A percentile compares a stretch with the other conserved stretches of the same genome.
These are phyloP conservation scores for Candida glaebosa DNA, from an alignment of 805 yeast species.

Conservation along the genomic window DNA sequence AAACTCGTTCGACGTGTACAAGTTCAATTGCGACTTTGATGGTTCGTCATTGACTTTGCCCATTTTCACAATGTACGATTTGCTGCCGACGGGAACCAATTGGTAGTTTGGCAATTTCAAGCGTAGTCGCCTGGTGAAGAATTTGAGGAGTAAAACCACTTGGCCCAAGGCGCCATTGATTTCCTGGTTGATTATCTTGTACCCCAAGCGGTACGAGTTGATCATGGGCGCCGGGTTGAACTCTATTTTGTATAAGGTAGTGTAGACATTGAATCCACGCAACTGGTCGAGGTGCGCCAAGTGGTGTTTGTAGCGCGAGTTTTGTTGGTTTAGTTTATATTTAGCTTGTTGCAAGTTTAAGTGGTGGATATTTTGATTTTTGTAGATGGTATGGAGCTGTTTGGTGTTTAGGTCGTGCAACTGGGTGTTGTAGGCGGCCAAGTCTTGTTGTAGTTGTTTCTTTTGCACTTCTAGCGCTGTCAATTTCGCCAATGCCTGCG, in stretches of 20 bases:
- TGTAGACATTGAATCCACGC: conserved; percentile 75
- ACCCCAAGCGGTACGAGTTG: conserved; percentile 80
- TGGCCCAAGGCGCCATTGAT: conserved; percentile 92
- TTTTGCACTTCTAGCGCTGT: conserved; percentile 40
- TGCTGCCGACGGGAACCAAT: conserved; percentile 79
- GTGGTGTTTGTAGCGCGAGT: conserved; percentile 59
- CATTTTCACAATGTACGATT: conserved; percentile 65
- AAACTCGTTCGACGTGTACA: conserved; percentile 69
- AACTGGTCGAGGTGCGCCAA: conserved; percentile 65
- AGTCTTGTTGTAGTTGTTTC: conserved; percentile 44
- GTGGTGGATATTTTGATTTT: conserved; percentile 52
- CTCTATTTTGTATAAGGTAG: conserved; percentile 78
- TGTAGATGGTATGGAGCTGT: conserved; percentile 46
- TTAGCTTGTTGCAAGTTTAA: conserved; percentile 48
- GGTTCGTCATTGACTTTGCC: conserved; percentile 18
- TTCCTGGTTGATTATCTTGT: conserved; percentile 81
- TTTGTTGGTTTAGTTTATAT: conserved; percentile 58
- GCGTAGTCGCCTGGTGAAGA: conserved; percentile 55
- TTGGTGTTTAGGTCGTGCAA: conserved; percentile 28
- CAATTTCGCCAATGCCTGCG: conserved; percentile 27
- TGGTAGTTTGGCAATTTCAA: conserved; percentile 57
- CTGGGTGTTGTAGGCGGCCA: conserved; percentile 42
- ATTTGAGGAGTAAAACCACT: conserved; percentile 62
- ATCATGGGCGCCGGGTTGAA: conserved; percentile 83
- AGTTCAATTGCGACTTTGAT: conserved; percentile 46